Base-by-base conservation (phyloP, 768 basidiomycete species). In the Inosperma sp. region DNA sequence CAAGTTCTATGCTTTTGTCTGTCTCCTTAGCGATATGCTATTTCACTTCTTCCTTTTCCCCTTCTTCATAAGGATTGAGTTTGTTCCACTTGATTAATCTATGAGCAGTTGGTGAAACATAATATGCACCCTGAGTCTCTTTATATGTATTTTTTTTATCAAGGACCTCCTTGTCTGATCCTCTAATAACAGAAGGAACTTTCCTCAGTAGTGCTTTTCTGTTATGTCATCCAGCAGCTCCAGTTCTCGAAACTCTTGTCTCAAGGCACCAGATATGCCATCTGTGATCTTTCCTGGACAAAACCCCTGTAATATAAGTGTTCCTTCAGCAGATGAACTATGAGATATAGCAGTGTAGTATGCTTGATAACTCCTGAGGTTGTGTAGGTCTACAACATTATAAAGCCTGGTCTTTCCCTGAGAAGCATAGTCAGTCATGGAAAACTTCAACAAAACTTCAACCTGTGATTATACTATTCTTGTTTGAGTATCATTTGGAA, bases 341-440 rank as follows among this genome's bases (percentile, higher is more conserved):
- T 64, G 45, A n/a, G 67, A 70, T n/a, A n/a, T n/a, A n/a, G n/a
- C n/a, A n/a, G n/a, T n/a, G n/a, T n/a, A n/a, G n/a, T n/a, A n/a
- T n/a, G 2, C 69, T 40, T 5, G 59, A 57, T 67, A 64, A 29
- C 9, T 54, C 14, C 33, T 19, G 13, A 53, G 53, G 27, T 60
- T 55, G 35, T 55, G 49, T 5, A 67, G 43, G 48, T 69, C 62
- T 1, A 63, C 62, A 0, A 60, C 42, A 59, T 68, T 67, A 3
- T 52, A 30, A 7, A n/a, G 21, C 27, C 62, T 50, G 12, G 66
- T 65, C 42, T 63, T 66, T 7, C 69, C 68, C 50, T 70, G 69
- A 2, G 65, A 66, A 6, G 62, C 56, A 53, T 64, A 69, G 48
- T 67, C 69, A 7, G 68, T 69, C 65, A 68, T 67, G 19, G 65